These are phyloP conservation scores for Candida silvicultrix DNA, from an alignment of 805 yeast species.

Conservation along the genomic window DNA sequence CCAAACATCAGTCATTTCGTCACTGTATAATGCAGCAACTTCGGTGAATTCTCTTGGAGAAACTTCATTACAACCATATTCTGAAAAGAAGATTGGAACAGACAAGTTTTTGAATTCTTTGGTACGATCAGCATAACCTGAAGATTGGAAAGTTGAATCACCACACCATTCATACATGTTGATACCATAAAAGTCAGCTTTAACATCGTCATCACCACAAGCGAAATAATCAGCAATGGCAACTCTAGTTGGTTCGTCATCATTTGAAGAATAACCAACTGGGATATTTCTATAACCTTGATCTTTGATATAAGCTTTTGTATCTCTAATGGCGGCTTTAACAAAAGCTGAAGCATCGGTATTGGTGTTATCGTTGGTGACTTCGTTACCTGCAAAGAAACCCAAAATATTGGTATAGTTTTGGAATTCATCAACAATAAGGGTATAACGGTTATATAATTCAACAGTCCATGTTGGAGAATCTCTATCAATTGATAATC, in stretches of 20 bases:
- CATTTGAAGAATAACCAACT: slow-evolving; percentile 79
- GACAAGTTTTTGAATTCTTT: slow-evolving; percentile 57
- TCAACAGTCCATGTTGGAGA: slow-evolving; percentile 59
- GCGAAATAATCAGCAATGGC: slow-evolving; percentile 67
- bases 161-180: slow-evolving; percentile 93
- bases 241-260: slow-evolving; percentile 62
- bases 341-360: slow-evolving; percentile 77
- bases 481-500: slow-evolving; percentile 50
- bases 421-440: slow-evolving; percentile 62
- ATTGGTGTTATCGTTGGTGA: slow-evolving; percentile 57
- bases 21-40: slow-evolving; percentile 56
- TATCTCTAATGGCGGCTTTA: slow-evolving; percentile 78
- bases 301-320: slow-evolving; percentile 57
- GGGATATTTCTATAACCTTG: slow-evolving; percentile 65
- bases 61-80: slow-evolving; percentile 73
- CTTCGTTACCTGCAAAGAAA: slow-evolving; percentile 86
- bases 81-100: slow-evolving; percentile 73
- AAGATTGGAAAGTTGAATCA: slow-evolving; percentile 42
- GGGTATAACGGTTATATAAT: slow-evolving; percentile 59
- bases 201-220: slow-evolving; percentile 59
- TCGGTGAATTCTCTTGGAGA: slow-evolving; percentile 69
- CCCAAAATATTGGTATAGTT: slow-evolving; percentile 70
- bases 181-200: slow-evolving; percentile 81
- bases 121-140: slow-evolving; percentile 67
- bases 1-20: slow-evolving; percentile 77